These are phyloP conservation scores for Yarrowia galli DNA, from an alignment of 1,139 yeast species.

Conservation along the genomic window DNA sequence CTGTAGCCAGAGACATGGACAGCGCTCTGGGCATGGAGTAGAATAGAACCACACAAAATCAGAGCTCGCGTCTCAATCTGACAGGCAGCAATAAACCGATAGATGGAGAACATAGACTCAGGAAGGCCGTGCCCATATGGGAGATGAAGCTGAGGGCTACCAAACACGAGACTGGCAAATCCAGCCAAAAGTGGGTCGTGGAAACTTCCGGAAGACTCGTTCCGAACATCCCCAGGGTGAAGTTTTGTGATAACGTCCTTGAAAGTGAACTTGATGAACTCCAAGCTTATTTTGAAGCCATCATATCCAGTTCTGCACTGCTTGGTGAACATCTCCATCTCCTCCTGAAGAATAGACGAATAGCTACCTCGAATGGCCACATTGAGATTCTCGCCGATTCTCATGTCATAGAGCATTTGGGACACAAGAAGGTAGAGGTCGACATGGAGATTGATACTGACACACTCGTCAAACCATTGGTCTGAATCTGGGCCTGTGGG, in stretches of 20 bases:
- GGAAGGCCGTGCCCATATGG: conserved; percentile 4
- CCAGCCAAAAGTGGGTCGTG: conserved; percentile 24
- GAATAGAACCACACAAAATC: conserved; percentile 10
- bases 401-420: conserved; percentile 27
- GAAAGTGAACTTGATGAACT: not conserved
- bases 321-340: conserved; percentile 10
- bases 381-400: conserved; percentile 22
- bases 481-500: conserved; percentile 16
- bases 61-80: conserved; percentile 34
- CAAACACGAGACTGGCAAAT: conserved; percentile 1
- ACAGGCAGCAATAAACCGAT: conserved; percentile 5
- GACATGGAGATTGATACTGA: conserved; percentile 14
- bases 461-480: conserved; percentile 34
- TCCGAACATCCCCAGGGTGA: conserved; percentile 22
- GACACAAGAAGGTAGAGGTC: not conserved
- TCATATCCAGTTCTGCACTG: not conserved
- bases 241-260: not conserved
- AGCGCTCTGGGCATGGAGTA: conserved; percentile 6
- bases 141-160: not conserved
- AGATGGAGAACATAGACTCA: conserved; percentile 29
- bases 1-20: conserved; percentile 7
- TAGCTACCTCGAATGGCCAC: conserved; percentile 9
- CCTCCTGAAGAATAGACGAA: conserved; percentile 17
- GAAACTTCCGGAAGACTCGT: conserved; percentile 13
- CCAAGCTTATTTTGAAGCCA: not conserved